These are phyloP conservation scores for Annona squamosa DNA, from an alignment of 164 flowering plant species.

Conservation along the genomic window DNA sequence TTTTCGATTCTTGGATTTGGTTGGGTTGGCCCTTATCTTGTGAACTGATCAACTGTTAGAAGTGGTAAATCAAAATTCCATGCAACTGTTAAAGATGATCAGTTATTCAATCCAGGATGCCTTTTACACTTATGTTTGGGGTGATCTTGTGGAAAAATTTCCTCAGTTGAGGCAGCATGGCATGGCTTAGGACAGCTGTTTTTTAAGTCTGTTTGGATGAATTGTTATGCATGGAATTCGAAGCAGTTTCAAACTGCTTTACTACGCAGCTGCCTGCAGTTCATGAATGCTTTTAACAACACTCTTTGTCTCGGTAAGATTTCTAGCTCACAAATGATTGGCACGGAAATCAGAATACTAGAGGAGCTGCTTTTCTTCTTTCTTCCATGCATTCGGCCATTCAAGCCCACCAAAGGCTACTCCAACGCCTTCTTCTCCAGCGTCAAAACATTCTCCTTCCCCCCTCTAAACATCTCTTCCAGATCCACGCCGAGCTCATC, in stretches of 20 bases:
- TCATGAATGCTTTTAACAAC: too few species aligned
- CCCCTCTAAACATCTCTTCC: slow-evolving; percentile 5
- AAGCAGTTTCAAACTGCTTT: too few species aligned
- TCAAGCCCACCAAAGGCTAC: background rate
- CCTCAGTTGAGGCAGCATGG: too few species aligned
- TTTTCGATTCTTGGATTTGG: background rate
- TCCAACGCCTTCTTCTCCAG: slow-evolving; percentile 1
- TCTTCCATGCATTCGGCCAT: slow-evolving; percentile 3
- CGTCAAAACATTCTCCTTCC: background rate
- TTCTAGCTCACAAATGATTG: too few species aligned
- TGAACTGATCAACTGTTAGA: background rate
- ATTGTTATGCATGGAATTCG: too few species aligned
- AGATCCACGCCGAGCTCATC: slow-evolving; percentile 9
- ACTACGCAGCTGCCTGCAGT: too few species aligned
- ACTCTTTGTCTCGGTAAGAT: too few species aligned
- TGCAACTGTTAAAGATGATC: background rate
- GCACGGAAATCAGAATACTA: background rate
- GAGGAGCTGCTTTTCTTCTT: background rate
- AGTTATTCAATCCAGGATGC: background rate
- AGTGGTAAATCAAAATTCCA: background rate
- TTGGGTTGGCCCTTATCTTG: background rate
- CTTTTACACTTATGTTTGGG: background rate
- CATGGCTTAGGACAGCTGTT: too few species aligned
- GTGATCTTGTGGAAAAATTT: background rate
- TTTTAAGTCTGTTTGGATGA: too few species aligned